A percentile compares a stretch with the other conserved stretches of the same genome.
These are phyloP conservation scores for Eimeria falciformis DNA, from an alignment of 169 alveolate species.

Conservation along the genomic window DNA sequence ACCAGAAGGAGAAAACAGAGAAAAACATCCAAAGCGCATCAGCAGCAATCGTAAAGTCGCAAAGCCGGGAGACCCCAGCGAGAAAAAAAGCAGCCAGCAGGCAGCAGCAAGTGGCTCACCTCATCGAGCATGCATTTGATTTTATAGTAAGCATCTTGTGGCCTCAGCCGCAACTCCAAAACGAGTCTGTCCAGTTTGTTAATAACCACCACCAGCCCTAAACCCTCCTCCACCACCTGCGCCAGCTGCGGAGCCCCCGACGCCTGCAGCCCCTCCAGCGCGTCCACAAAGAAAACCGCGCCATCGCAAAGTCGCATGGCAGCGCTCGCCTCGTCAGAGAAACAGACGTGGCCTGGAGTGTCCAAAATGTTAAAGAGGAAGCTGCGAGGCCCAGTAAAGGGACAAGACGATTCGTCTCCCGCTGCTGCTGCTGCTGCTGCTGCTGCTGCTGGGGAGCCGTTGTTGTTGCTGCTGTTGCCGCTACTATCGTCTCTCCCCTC, in stretches of 20 bases:
- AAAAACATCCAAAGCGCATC: too few relatives aligned
- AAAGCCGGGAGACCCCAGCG: neutral
- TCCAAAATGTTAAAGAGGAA: conserved; percentile 82
- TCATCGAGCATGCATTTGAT: conserved; percentile 89
- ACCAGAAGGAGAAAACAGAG: too few relatives aligned
- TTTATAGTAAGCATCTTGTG: conserved; percentile 99
- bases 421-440: conserved; percentile 50
- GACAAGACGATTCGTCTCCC: neutral
- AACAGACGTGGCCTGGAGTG: conserved; percentile 94
- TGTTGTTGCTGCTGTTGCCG: conserved; percentile 28
- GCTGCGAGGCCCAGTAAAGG: conserved; percentile 27
- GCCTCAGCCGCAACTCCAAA: conserved; percentile 98
- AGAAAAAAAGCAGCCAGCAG: neutral
- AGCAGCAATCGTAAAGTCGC: neutral
- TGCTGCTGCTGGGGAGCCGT: too few relatives aligned
- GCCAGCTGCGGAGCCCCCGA: conserved; percentile 93
- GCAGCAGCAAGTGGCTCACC: conserved; percentile 50
- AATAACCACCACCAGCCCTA: conserved; percentile 87
- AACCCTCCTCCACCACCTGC: conserved; percentile 87
- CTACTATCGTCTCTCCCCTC: neutral
- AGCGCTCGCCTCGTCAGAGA: conserved; percentile 97
- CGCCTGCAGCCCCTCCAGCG: conserved; percentile 96
- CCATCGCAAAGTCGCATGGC: conserved; percentile 98
- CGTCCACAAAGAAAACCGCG: conserved; percentile 96
- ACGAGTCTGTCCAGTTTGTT: conserved; percentile 98